Conservation (phyloP, 345 rosid genomes). For the Aquilaria malaccensis region DNA sequence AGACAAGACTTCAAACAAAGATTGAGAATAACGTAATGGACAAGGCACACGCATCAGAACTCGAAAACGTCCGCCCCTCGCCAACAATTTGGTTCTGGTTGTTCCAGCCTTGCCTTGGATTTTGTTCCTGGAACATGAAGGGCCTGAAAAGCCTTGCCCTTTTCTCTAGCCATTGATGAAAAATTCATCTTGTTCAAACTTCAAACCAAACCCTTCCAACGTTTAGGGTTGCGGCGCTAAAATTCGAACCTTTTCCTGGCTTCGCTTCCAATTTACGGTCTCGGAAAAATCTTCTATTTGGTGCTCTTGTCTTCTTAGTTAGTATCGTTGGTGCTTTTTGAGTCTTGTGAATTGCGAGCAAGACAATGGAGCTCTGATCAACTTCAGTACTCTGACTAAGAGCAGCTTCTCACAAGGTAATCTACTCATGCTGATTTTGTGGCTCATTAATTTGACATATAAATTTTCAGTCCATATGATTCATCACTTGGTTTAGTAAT, state of each 20-base stretch:
- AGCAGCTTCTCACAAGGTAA: too few species aligned
- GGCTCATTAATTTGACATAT: too few species aligned
- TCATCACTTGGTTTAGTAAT: neutral
- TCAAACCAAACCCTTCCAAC: too few species aligned
- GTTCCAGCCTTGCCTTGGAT: neutral
- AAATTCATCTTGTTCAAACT: too few species aligned
- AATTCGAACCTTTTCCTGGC: neutral
- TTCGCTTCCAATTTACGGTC: neutral
- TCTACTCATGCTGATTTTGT: too few species aligned
- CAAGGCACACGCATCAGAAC: too few species aligned
- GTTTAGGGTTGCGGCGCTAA: too few species aligned
- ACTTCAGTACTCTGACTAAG: slow-evolving; percentile 16
- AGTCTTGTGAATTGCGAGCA: slow-evolving; percentile 6
- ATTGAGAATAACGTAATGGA: too few species aligned
- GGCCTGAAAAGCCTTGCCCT: too few species aligned
- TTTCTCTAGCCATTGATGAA: neutral
- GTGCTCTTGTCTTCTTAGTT: neutral
- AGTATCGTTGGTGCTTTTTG: slow-evolving; percentile 11
- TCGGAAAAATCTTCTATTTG: neutral
- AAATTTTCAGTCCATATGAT: neutral
- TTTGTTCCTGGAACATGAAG: neutral
- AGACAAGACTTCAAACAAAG: too few species aligned
- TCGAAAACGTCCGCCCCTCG: too few species aligned
- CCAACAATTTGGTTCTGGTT: too few species aligned
- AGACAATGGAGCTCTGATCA: slow-evolving; percentile 11